Percentiles rank a stretch among this genome's conserved stretches.
Evolutionary conservation across 1,284 basidiomycete species (phyloP).

Genomic region (Leccinum griseonigrum): DNA sequence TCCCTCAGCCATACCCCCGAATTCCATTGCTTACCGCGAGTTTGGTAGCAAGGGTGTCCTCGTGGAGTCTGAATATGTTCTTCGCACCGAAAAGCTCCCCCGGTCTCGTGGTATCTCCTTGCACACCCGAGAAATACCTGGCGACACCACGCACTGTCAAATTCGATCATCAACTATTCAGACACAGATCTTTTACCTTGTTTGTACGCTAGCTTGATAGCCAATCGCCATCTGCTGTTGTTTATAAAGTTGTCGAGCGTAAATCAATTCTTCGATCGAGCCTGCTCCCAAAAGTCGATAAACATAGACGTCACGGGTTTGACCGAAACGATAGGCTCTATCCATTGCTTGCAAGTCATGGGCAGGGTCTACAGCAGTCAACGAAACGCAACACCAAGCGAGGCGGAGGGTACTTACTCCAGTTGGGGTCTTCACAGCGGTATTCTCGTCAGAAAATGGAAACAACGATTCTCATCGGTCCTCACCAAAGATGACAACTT

Average conservation of each 20-base stretch:
- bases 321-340: slow-evolving; percentile 85
- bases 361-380: slow-evolving; percentile 61
- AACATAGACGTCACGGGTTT: slow-evolving; percentile 83
- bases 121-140: slow-evolving; percentile 80
- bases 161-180: not conserved
- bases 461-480: not conserved
- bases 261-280: slow-evolving; percentile 83
- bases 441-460: not conserved
- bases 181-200: slow-evolving; percentile 44
- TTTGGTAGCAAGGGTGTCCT: slow-evolving; percentile 69
- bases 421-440: slow-evolving; percentile 70
- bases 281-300: slow-evolving; percentile 84
- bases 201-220: slow-evolving; percentile 79
- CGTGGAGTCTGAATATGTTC: slow-evolving; percentile 82
- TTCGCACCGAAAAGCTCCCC: slow-evolving; percentile 82
- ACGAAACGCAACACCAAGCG: not conserved
- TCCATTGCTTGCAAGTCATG: slow-evolving; percentile 90
- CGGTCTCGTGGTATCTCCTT: slow-evolving; percentile 68
- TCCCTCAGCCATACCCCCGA: not conserved
- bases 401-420: slow-evolving; percentile 58
- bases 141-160: not conserved
- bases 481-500: slow-evolving; percentile 82
- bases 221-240: slow-evolving; percentile 88
- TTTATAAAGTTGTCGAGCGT: slow-evolving; percentile 85
- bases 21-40: slow-evolving; percentile 49